Percentiles rank a stretch among this genome's conserved stretches.
Evolutionary conservation across 2,329 filamentous ascomycete species (phyloP).

Genomic region (Lachnellula willkommii): DNA sequence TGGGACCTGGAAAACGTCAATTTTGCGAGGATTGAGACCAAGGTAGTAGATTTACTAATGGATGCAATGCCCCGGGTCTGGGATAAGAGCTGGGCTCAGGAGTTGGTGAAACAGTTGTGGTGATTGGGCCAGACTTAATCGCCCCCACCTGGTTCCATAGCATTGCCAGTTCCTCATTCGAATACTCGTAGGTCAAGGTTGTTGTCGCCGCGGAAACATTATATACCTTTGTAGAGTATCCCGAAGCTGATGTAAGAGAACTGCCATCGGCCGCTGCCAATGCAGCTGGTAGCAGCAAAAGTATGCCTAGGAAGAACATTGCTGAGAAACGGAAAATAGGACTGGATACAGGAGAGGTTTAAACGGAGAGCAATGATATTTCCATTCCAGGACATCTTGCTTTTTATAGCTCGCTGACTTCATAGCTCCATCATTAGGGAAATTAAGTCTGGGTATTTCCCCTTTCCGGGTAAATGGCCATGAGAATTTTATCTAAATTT

Average conservation of each 20-base stretch:
- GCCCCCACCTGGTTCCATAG: conserved; percentile 42
- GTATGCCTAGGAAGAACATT: background rate
- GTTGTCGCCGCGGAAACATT: conserved; percentile 41
- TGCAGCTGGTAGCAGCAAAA: background rate
- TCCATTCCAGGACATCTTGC: too few relatives aligned
- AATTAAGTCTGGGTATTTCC: background rate
- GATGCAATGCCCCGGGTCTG: conserved; percentile 37
- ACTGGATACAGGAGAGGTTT: too few relatives aligned
- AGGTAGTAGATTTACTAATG: conserved; percentile 33
- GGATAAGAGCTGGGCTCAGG: conserved; percentile 37
- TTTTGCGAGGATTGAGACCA: conserved; percentile 26
- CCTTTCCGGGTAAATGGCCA: background rate
- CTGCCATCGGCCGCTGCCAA: background rate
- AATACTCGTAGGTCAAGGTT: conserved; percentile 40
- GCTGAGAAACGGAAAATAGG: too few relatives aligned
- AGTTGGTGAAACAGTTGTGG: conserved; percentile 38
- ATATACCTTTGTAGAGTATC: conserved; percentile 27
- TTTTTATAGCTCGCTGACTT: too few relatives aligned
- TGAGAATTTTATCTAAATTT: background rate
- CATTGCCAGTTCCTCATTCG: conserved; percentile 40
- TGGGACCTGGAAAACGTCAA: conserved; percentile 14
- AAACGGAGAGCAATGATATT: too few relatives aligned
- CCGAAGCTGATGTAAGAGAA: conserved; percentile 6
- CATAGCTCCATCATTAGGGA: too few relatives aligned
- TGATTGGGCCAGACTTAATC: conserved; percentile 37